These are phyloP conservation scores for Diddensiella santjacobensis DNA, from an alignment of 805 yeast genomes.

Conservation along the genomic window DNA sequence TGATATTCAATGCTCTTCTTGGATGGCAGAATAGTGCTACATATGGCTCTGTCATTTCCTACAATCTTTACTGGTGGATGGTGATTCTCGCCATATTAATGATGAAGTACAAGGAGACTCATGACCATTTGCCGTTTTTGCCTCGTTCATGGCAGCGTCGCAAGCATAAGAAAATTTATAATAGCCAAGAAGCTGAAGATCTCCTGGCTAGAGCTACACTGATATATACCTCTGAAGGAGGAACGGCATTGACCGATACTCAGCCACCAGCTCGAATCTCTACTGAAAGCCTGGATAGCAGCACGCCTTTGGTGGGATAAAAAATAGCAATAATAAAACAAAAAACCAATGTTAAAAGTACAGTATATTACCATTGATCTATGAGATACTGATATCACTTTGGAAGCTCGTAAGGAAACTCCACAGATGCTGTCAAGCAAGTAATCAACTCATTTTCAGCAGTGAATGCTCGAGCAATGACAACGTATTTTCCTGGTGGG, in stretches of 20 bases:
- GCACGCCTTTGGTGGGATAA: conserved; percentile 14
- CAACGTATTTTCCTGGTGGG: conserved; percentile 91
- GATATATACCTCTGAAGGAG: conserved; percentile 10
- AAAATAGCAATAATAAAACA: neutral
- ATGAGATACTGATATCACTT: neutral
- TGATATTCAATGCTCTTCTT: conserved; percentile 79
- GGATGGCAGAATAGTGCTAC: conserved; percentile 97
- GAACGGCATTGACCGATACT: neutral
- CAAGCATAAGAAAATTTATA: neutral
- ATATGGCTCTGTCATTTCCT: conserved; percentile 75
- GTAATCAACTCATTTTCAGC: conserved; percentile 76
- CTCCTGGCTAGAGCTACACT: conserved; percentile 12
- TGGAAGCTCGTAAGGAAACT: conserved; percentile 34
- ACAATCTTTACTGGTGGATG: conserved; percentile 64
- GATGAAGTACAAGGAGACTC: conserved; percentile 51
- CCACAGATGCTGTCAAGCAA: conserved; percentile 56
- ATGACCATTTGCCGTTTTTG: conserved; percentile 55
- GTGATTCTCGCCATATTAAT: conserved; percentile 42
- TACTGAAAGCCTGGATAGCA: conserved; percentile 14
- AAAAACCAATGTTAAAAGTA: neutral
- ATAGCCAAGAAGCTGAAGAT: conserved; percentile 11
- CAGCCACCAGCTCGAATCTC: conserved; percentile 7
- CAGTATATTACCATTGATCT: neutral
- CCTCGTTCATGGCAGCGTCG: conserved; percentile 60
- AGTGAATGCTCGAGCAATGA: conserved; percentile 86